Base-by-base conservation (phyloP, 2,329 filamentous ascomycete genomes). In the Coniochaeta ligniaria region DNA sequence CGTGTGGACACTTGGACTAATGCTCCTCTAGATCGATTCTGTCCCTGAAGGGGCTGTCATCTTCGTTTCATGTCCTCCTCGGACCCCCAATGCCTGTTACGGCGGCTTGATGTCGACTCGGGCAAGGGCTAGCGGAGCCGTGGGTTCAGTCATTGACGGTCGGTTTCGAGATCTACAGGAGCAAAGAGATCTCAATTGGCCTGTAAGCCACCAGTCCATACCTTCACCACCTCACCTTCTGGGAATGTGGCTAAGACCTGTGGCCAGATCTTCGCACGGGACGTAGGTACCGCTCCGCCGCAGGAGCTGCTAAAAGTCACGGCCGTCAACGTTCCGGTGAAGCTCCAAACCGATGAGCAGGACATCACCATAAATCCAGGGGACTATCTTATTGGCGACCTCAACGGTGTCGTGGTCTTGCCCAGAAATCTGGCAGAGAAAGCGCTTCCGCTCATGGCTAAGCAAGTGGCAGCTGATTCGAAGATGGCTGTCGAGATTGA, bases 91-190 rank as follows among this genome's bases (percentile, higher is more conserved):
- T 63, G 80, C 80, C 52, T 76, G 80, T 50, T 84, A 82, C 64
- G 82, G 81, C 35, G 80, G 81, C 1, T 70, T 84, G 26, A 83
- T 83, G 81, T 77, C 76, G 26, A 75, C 75, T 3, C 73, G 80
- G 22, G 80, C 80, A 2, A 72, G 74, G 63, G 69, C 70, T 6
- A 71, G 72, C 47, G 75, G 76, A 6, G 80, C 79, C 1, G 77
- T 71, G 1, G 81, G 81, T 1, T 76, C 77, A 3, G 72, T 83
- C 14, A 76, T 84, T 35, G 81, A 83, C 66, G 81, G 81, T 3
- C 73, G 79, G 4, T 73, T 83, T 60, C 75, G 81, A 11, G 81
- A 83, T 65, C 68, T 84, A 28, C 74, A 81, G 63, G 81, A 83
- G 69, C 81, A 84, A 66, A 76, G 80, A 7, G 78, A 75, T 24